These are phyloP conservation scores for Citrus hindsii DNA, from an alignment of 345 rosid genomes.

Conservation along the genomic window DNA sequence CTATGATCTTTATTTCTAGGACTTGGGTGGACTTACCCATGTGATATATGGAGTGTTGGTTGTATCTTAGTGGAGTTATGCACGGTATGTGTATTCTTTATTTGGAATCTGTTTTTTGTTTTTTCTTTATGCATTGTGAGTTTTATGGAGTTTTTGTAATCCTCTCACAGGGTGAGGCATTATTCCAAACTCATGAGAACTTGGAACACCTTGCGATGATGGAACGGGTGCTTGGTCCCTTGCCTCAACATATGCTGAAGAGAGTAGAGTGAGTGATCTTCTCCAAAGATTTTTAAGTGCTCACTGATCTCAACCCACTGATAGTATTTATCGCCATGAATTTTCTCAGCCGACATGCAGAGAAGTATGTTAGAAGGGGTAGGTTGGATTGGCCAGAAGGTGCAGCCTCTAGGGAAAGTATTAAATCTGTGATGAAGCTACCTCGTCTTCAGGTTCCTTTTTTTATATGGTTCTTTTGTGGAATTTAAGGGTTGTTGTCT, in stretches of 20 bases:
- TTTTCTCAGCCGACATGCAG: slow-evolving; percentile 62
- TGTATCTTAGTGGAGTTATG: slow-evolving; percentile 80
- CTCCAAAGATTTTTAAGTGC: neutral
- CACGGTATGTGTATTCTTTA: slow-evolving; percentile 47
- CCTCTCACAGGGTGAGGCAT: slow-evolving; percentile 70
- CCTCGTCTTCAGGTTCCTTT: slow-evolving; percentile 68
- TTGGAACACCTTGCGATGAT: slow-evolving; percentile 94
- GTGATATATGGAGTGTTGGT: slow-evolving; percentile 94
- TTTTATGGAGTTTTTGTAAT: neutral
- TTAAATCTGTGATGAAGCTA: slow-evolving; percentile 70
- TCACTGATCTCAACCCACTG: neutral
- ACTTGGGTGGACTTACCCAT: slow-evolving; percentile 87
- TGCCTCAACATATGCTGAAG: slow-evolving; percentile 72
- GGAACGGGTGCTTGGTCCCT: slow-evolving; percentile 79
- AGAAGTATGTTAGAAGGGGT: slow-evolving; percentile 80
- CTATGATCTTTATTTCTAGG: slow-evolving; percentile 29
- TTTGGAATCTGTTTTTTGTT: neutral
- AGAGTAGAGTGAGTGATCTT: slow-evolving; percentile 56
- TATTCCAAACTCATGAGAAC: slow-evolving; percentile 91
- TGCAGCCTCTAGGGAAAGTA: slow-evolving; percentile 75
- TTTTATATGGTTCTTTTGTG: neutral
- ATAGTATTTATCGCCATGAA: neutral
- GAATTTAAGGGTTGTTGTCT: neutral
- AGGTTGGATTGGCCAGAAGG: slow-evolving; percentile 91
- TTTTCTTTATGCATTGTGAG: neutral